These are phyloP conservation scores for Zymoseptoria brevis DNA, from an alignment of 2,329 filamentous ascomycete species.

Conservation along the genomic window DNA sequence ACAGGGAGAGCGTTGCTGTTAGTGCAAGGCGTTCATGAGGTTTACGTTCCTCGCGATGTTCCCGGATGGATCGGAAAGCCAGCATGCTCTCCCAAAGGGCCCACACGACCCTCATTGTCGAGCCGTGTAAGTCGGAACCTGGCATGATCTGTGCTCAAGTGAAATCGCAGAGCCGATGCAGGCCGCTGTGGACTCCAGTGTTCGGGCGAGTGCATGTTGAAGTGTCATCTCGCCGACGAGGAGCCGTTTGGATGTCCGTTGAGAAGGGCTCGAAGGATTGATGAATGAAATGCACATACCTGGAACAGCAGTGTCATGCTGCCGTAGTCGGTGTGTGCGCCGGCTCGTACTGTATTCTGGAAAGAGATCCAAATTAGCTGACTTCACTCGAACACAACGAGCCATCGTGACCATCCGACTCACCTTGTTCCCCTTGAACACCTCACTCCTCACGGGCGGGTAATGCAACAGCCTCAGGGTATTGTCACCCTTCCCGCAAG, in stretches of 20 bases:
- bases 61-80: too few relatives aligned
- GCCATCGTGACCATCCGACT: neutral
- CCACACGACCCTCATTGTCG: neutral
- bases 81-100: too few relatives aligned
- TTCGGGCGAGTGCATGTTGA: neutral
- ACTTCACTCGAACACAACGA: neutral
- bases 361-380: neutral
- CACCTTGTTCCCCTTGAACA: slow-evolving; percentile 43
- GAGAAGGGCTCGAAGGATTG: neutral
- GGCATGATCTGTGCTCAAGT: neutral
- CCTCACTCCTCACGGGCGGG: slow-evolving; percentile 46
- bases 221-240: neutral
- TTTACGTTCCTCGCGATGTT: neutral
- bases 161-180: neutral
- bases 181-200: neutral
- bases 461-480: slow-evolving; percentile 46
- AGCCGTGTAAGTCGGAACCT: neutral
- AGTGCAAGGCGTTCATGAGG: neutral
- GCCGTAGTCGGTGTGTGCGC: slow-evolving; percentile 64
- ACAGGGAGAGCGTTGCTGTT: neutral
- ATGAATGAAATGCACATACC: slow-evolving; percentile 7
- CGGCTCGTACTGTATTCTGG: slow-evolving; percentile 53
- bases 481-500: slow-evolving; percentile 64
- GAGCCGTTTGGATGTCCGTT: neutral
- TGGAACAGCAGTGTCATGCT: slow-evolving; percentile 45